Conservation (phyloP, 1,284 basidiomycete species). For the Trichosporon sp. region DNA sequence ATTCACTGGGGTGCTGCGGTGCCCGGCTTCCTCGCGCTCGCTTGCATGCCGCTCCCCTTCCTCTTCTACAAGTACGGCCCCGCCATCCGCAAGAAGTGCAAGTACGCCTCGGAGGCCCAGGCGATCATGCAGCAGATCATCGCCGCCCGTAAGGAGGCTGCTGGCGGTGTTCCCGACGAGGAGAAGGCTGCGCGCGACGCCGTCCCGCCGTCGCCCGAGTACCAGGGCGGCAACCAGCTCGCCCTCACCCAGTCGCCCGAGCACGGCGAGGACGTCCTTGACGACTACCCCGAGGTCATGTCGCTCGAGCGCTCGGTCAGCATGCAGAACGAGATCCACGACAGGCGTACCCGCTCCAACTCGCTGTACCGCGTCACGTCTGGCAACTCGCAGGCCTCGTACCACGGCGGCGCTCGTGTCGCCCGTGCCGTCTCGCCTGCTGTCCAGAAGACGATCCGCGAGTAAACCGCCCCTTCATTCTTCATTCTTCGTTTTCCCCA, state of each 20-base stretch:
- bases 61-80: conserved; percentile 55
- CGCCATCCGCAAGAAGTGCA: conserved; percentile 57
- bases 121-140: conserved; percentile 37
- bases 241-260: background rate
- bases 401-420: background rate
- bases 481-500: too few species aligned
- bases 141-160: conserved; percentile 26
- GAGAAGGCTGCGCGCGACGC: conserved; percentile 10
- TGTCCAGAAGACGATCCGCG: background rate
- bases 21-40: conserved; percentile 58
- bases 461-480: background rate
- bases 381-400: background rate
- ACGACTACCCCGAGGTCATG: conserved; percentile 14
- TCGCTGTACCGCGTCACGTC: background rate
- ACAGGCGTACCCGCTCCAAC: conserved; percentile 6
- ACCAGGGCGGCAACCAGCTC: background rate
- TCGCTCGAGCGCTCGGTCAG: conserved; percentile 19
- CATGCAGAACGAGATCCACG: conserved; percentile 18
- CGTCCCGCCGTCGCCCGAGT: background rate
- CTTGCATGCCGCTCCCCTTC: conserved; percentile 56
- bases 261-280: conserved; percentile 7
- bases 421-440: background rate
- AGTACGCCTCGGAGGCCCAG: conserved; percentile 42
- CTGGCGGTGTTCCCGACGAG: conserved; percentile 6
- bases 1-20: conserved; percentile 63